Percentiles rank a stretch among this genome's conserved stretches.
These are phyloP conservation scores for Vaccinium darrowii DNA, from an alignment of 148 eudicot species.

Conservation along the genomic window DNA sequence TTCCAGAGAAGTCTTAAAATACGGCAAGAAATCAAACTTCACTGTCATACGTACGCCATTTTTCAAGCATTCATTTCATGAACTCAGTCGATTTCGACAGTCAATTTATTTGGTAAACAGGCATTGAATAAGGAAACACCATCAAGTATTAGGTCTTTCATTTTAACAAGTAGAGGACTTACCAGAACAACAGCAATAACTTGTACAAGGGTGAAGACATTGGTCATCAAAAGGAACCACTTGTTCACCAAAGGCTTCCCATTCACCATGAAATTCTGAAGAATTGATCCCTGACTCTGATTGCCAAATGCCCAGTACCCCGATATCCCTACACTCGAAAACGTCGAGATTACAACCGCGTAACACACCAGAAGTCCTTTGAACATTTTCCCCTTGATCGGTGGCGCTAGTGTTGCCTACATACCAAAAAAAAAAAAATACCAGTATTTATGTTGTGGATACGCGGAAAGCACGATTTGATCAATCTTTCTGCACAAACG, in stretches of 20 bases:
- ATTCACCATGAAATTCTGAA: constrained; percentile 49
- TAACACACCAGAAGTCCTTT: constrained; percentile 68
- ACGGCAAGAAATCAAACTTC: no score
- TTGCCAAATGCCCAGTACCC: constrained; percentile 90
- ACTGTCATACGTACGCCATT: no score
- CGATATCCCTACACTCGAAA: constrained; percentile 63
- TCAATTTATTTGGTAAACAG: no score
- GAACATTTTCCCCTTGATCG: constrained; percentile 83
- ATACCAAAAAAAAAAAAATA: background rate
- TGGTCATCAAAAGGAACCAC: constrained; percentile 60
- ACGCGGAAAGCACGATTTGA: background rate
- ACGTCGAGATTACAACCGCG: constrained; percentile 48
- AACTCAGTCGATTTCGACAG: no score
- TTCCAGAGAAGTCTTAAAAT: no score
- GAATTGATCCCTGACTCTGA: constrained; percentile 39
- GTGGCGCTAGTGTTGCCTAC: constrained; percentile 74
- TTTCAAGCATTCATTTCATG: no score
- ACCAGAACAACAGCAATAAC: constrained; percentile 56
- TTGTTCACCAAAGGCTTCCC: constrained; percentile 51
- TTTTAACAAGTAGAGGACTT: background rate
- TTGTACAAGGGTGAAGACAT: constrained; percentile 56
- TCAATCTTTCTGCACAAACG: background rate
- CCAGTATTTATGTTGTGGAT: background rate
- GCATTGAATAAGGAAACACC: background rate
- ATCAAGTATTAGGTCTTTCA: background rate